These are phyloP conservation scores for Physcia stellaris DNA, from an alignment of 495 filamentous ascomycete species.

Conservation along the genomic window DNA sequence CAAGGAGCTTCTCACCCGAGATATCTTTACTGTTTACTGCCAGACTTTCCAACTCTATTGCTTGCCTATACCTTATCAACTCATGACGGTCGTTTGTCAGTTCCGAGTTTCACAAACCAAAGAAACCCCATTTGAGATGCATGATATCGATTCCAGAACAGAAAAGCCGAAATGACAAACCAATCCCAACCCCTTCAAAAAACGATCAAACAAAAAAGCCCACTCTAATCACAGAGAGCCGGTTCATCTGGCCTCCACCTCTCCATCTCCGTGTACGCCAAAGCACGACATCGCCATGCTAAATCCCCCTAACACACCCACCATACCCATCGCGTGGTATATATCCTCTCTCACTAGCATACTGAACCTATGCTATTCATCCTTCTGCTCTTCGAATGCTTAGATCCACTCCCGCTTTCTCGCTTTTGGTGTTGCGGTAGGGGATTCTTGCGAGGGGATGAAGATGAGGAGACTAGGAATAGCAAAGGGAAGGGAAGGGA, in stretches of 20 bases:
- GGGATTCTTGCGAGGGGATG: neutral
- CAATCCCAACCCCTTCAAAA: neutral
- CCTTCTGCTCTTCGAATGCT: neutral
- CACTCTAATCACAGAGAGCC: too few species aligned
- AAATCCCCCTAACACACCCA: neutral
- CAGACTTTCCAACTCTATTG: neutral
- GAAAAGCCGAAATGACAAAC: neutral
- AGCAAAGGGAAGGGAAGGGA: neutral
- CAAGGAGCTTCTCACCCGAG: neutral
- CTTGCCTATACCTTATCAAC: neutral
- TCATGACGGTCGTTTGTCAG: too few species aligned
- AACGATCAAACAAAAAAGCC: too few species aligned
- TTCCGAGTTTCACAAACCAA: neutral
- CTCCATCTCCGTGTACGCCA: too few species aligned
- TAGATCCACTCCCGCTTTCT: neutral
- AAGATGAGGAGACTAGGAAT: neutral
- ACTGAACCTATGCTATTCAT: neutral
- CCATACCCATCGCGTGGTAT: neutral
- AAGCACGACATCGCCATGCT: too few species aligned
- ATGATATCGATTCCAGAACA: neutral
- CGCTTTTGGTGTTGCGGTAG: too few species aligned
- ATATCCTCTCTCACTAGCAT: neutral
- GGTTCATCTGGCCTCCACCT: too few species aligned
- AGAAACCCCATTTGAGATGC: neutral
- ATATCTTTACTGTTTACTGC: neutral